These are phyloP conservation scores for Parafenestella ontariensis DNA, from an alignment of 2,329 filamentous ascomycete genomes.

Conservation along the genomic window DNA sequence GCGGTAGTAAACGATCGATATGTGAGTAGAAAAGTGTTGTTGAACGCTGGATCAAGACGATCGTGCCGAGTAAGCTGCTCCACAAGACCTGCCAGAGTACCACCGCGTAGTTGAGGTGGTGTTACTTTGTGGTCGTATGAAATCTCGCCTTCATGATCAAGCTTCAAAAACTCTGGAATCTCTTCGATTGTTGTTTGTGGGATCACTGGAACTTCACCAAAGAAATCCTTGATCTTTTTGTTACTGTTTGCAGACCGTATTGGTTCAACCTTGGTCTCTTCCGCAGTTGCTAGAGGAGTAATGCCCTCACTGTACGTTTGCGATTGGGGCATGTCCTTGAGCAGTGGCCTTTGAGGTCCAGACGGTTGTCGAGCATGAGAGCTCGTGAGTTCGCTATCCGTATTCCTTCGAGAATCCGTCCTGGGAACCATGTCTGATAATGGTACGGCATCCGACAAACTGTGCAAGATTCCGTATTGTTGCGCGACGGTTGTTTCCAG, in stretches of 20 bases:
- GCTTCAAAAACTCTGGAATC: conserved; percentile 79
- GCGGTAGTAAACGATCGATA: conserved; percentile 95
- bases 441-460: conserved; percentile 82
- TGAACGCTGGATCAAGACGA: conserved; percentile 92
- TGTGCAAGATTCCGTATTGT: conserved; percentile 84
- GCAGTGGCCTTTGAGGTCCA: conserved; percentile 51
- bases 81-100: conserved; percentile 85
- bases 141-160: conserved; percentile 88
- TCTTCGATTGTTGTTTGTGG: conserved; percentile 69
- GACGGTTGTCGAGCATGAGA: conserved; percentile 41
- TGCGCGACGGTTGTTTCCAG: conserved; percentile 88
- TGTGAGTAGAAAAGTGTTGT: conserved; percentile 96
- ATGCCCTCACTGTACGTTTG: conserved; percentile 74
- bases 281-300: conserved; percentile 27
- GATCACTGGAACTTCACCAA: conserved; percentile 60
- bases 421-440: conserved; percentile 38
- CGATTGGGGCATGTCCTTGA: conserved; percentile 64
- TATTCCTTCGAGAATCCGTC: conserved; percentile 51
- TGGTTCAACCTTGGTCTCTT: conserved; percentile 44
- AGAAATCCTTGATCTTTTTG: conserved; percentile 60
- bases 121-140: conserved; percentile 86
- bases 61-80: conserved; percentile 96
- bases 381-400: conserved; percentile 46
- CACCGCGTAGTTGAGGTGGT: conserved; percentile 81
- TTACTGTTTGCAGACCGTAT: conserved; percentile 50